A percentile compares a stretch with the other conserved stretches of the same genome.
These are phyloP conservation scores for Agrostemma githago DNA, from an alignment of 148 eudicot genomes.

Conservation along the genomic window DNA sequence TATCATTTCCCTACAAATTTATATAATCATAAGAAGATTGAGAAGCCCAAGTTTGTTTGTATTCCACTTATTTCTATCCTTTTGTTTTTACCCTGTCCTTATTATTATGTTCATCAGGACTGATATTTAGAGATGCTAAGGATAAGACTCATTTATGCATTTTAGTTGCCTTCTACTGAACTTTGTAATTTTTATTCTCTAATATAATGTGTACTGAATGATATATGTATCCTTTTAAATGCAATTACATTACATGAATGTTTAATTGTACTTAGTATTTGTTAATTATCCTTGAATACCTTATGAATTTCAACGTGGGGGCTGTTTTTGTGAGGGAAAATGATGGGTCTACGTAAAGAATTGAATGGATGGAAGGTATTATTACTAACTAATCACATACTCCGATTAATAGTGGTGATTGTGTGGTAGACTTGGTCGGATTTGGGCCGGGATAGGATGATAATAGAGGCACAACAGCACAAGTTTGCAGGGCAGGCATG, in stretches of 20 bases:
- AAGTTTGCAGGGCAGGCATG: too few species aligned
- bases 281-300: too few species aligned
- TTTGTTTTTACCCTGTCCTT: not conserved
- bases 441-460: too few species aligned
- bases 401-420: too few species aligned
- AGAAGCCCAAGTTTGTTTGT: constrained; percentile 7
- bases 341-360: too few species aligned
- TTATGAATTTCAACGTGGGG: too few species aligned
- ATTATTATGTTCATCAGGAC: constrained; percentile 9
- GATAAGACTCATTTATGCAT: constrained; percentile 15
- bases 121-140: constrained; percentile 14
- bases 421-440: too few species aligned
- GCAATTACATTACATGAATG: not conserved
- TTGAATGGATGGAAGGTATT: too few species aligned
- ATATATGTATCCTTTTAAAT: constrained; percentile 1
- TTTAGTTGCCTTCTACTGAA: not conserved
- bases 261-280: not conserved
- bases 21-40: constrained; percentile 4
- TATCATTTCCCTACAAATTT: constrained; percentile 9
- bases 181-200: constrained; percentile 16
- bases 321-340: too few species aligned
- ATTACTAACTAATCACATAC: too few species aligned
- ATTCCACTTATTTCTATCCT: constrained; percentile 1
- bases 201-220: not conserved
- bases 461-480: too few species aligned